Conservation (phyloP, 1,284 basidiomycete genomes). For the Ustilago hordei region DNA sequence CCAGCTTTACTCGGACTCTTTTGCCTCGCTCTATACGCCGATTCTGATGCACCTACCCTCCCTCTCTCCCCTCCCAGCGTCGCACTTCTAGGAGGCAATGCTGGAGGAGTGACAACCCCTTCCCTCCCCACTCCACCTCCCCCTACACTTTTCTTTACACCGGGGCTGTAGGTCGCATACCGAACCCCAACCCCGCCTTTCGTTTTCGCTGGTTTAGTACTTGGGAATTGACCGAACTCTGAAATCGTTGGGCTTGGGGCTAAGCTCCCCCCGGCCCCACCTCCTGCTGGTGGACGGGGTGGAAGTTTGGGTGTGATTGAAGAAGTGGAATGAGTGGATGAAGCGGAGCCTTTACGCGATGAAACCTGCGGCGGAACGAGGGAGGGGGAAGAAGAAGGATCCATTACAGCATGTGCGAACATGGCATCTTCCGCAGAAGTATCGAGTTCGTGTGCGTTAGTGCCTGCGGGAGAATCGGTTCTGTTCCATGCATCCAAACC, state of each 20-base stretch:
- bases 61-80: slow-evolving; percentile 29
- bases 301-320: slow-evolving; percentile 24
- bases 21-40: slow-evolving; percentile 15
- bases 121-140: background rate
- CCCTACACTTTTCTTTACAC: slow-evolving; percentile 10
- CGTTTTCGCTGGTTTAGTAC: slow-evolving; percentile 2
- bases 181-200: slow-evolving; percentile 10
- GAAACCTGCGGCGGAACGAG: slow-evolving; percentile 15
- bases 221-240: slow-evolving; percentile 37
- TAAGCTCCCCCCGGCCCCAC: slow-evolving; percentile 1
- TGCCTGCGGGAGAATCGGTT: slow-evolving; percentile 12
- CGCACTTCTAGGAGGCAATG: slow-evolving; percentile 40
- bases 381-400: background rate
- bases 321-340: slow-evolving; percentile 20
- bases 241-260: slow-evolving; percentile 38
- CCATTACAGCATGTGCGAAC: slow-evolving; percentile 39
- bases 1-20: slow-evolving; percentile 14
- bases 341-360: slow-evolving; percentile 27
- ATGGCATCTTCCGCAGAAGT: slow-evolving; percentile 30
- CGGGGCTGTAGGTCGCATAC: slow-evolving; percentile 45
- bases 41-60: background rate
- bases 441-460: slow-evolving; percentile 30
- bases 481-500: background rate
- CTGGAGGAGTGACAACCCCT: slow-evolving; percentile 19
- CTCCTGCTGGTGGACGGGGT: slow-evolving; percentile 18